Evolutionary conservation across 2,329 filamentous ascomycete species (phyloP).

Genomic region (Fusarium neocosmosporiellum): DNA sequence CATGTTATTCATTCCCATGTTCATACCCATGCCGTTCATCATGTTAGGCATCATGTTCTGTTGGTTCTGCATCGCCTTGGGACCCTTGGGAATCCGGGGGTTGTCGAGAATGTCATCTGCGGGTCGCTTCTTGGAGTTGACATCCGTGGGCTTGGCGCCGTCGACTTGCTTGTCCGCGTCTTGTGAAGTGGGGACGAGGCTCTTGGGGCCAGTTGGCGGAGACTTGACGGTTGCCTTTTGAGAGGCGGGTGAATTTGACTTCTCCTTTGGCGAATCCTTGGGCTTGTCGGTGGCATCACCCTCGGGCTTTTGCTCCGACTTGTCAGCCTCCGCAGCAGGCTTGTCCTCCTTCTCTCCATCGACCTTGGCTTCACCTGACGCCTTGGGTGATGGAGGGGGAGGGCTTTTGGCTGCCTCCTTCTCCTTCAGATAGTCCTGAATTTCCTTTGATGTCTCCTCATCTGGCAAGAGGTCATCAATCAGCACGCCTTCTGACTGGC

Average conservation of each 20-base stretch:
- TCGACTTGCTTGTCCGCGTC: slow-evolving; percentile 50
- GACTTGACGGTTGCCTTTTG: slow-evolving; percentile 39
- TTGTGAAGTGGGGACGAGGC: slow-evolving; percentile 45
- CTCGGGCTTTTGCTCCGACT: slow-evolving; percentile 52
- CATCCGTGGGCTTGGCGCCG: slow-evolving; percentile 45
- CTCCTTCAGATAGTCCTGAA: slow-evolving; percentile 77
- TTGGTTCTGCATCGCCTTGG: slow-evolving; percentile 72
- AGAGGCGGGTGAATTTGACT: slow-evolving; percentile 51
- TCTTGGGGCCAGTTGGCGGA: slow-evolving; percentile 46
- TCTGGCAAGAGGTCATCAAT: slow-evolving; percentile 91
- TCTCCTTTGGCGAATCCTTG: slow-evolving; percentile 42
- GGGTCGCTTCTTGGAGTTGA: slow-evolving; percentile 78
- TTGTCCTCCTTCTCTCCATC: slow-evolving; percentile 37
- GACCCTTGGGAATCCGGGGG: slow-evolving; percentile 72
- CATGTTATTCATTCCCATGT: slow-evolving; percentile 52
- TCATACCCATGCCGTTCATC: slow-evolving; percentile 60
- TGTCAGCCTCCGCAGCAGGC: slow-evolving; percentile 50
- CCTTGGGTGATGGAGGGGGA: slow-evolving; percentile 47
- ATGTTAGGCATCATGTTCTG: slow-evolving; percentile 59
- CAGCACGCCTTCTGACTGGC: slow-evolving; percentile 88
- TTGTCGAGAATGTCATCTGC: slow-evolving; percentile 79
- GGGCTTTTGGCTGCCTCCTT: slow-evolving; percentile 63
- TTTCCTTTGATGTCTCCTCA: slow-evolving; percentile 80
- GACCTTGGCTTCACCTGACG: slow-evolving; percentile 32
- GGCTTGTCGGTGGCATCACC: slow-evolving; percentile 27